These are phyloP conservation scores for Euphrasia confusa DNA, from an alignment of 257 asterid genomes.

Conservation along the genomic window DNA sequence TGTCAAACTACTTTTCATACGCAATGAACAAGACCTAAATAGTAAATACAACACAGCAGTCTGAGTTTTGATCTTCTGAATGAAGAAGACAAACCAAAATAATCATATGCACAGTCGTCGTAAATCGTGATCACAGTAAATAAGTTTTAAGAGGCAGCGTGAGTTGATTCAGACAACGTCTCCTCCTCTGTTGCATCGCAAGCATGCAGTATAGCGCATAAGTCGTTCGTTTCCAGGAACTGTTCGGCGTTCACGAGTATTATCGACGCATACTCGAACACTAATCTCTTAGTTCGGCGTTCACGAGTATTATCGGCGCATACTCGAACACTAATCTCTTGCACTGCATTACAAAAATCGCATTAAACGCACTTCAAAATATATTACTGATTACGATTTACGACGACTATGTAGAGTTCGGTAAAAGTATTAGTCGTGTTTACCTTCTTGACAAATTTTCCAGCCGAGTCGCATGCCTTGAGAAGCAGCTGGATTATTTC, in stretches of 20 bases:
- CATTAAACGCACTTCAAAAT: no score
- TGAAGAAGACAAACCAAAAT: background rate
- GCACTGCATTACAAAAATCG: slow-evolving; percentile 55
- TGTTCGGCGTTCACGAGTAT: no score
- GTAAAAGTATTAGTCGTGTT: no score
- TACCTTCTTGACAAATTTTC: no score
- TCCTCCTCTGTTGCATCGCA: slow-evolving; percentile 36
- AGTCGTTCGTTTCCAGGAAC: slow-evolving; percentile 59
- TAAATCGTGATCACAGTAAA: background rate
- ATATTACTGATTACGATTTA: background rate
- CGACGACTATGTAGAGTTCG: no score
- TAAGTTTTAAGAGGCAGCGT: slow-evolving; percentile 30
- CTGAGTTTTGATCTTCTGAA: background rate
- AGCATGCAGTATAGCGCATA: slow-evolving; percentile 63
- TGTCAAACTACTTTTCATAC: no score
- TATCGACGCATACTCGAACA: no score
- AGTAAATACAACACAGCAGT: background rate
- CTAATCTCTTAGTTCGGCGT: no score
- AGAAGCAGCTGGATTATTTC: slow-evolving; percentile 72
- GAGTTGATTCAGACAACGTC: slow-evolving; percentile 38
- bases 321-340: slow-evolving; percentile 83
- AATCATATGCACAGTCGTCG: slow-evolving; percentile 20
- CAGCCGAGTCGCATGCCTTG: slow-evolving; percentile 52
- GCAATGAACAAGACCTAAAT: no score
- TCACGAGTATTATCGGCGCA: slow-evolving; percentile 63